Base-by-base conservation (phyloP, 495 filamentous ascomycete genomes). In the Friedmanniomyces simplex region DNA sequence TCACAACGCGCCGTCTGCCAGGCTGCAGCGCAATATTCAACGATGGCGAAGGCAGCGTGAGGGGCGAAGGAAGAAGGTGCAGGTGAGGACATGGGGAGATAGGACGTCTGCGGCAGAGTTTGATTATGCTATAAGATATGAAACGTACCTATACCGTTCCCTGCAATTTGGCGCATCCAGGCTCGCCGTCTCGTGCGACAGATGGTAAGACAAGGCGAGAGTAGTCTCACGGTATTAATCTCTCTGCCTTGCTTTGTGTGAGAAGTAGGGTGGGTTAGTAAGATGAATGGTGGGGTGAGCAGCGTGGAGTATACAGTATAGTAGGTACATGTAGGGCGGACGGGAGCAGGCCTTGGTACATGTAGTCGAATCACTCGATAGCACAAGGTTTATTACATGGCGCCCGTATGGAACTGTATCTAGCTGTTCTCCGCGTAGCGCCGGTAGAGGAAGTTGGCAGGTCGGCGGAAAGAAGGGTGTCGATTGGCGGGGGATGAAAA, bases 141-240 rank as follows among this genome's bases (percentile, higher is more conserved):
- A 55, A 46, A 55, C 42, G 53, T 47, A 47, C 53, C 39, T 25
- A 25, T 54, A 43, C 51, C 2, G 32, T 25, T 22, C 24, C 51
- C 26, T 55, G 11, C 22, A 34, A 34, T 26, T 21, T 52, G 50
- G 46, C 39, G 5, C 39, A 6, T 43, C 14, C 5, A 13, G 39
- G 39, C 34, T 37, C 34, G 34, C 16, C n/a, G n/a, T n/a, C n/a
- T n/a, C n/a, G 34, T 8, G 34, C 34, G 34, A 37, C 34, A 37
- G 34, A 37, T 37, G 8, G 34, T n/a, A n/a, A n/a, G n/a, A n/a
- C 34, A 37, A 16, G 34, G 34, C 34, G 34, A 20, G 14, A 43
- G 13, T 2, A 20, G 18, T 2, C 14, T 3, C 39, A 3, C 2
- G 14, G 14, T 16, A 5, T 5, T 13, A 32, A 32, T 43, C 39